Percentiles rank a stretch among this genome's conserved stretches.
These are phyloP conservation scores for Populus pruinosa DNA, from an alignment of 345 rosid species.

Conservation along the genomic window DNA sequence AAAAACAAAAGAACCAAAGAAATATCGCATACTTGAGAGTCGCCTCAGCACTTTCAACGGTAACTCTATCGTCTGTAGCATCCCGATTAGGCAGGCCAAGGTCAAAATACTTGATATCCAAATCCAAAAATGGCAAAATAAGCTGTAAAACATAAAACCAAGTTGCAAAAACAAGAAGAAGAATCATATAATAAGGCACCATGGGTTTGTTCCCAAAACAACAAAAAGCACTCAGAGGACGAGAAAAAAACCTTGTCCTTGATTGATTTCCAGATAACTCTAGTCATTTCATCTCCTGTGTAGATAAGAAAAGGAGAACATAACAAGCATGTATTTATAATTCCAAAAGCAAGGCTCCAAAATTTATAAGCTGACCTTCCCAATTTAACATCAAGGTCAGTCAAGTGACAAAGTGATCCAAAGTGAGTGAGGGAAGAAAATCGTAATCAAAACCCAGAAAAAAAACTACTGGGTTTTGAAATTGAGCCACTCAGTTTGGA, in stretches of 20 bases:
- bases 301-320: neutral
- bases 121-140: slow-evolving; percentile 71
- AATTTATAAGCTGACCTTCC: neutral
- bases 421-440: neutral
- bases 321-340: neutral
- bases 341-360: neutral
- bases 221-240: neutral
- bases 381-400: neutral
- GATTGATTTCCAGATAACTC: slow-evolving; percentile 30
- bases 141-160: slow-evolving; percentile 45
- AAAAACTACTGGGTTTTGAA: neutral
- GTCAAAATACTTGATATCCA: slow-evolving; percentile 71
- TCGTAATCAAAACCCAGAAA: neutral
- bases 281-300: slow-evolving; percentile 35
- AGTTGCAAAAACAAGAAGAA: neutral
- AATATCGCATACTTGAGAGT: slow-evolving; percentile 53
- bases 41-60: slow-evolving; percentile 64
- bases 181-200: neutral
- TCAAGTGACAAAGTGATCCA: neutral
- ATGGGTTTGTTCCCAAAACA: neutral
- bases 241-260: slow-evolving; percentile 22
- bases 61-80: slow-evolving; percentile 64
- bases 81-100: slow-evolving; percentile 64
- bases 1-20: neutral
- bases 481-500: neutral